Conservation (phyloP, 2,329 filamentous ascomycete genomes). For the Dactylonectria estremocensis region DNA sequence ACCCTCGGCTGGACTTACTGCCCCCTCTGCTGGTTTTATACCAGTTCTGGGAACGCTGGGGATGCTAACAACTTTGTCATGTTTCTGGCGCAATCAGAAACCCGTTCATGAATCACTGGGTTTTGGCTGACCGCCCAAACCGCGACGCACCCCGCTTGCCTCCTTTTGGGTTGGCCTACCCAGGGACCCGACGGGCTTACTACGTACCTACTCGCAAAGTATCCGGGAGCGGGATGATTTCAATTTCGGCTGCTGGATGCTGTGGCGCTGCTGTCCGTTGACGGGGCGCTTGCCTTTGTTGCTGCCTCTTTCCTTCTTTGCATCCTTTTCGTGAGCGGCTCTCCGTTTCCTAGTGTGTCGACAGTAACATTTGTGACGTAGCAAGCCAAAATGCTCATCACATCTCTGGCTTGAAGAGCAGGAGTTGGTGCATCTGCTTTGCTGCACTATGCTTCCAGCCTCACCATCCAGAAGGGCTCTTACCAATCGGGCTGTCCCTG, state of each 20-base stretch:
- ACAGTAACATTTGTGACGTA: not conserved
- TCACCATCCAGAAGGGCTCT: constrained; percentile 1
- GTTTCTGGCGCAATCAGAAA: constrained; percentile 8
- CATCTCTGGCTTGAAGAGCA: not conserved
- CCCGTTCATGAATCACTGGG: not conserved
- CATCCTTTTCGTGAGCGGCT: constrained; percentile 4
- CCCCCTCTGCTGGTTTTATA: not conserved
- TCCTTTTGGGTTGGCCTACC: constrained; percentile 6
- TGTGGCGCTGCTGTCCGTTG: constrained; percentile 37
- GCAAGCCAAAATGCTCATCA: not conserved
- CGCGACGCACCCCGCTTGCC: not conserved
- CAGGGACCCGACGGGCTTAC: not conserved
- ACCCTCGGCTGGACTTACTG: not conserved
- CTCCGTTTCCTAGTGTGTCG: not conserved
- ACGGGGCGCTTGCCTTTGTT: constrained; percentile 32
- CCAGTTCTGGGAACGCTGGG: not conserved
- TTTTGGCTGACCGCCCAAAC: not conserved
- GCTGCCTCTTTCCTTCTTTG: not conserved
- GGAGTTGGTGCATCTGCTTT: not conserved
- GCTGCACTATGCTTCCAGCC: not conserved
- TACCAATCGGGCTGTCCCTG: constrained; percentile 23
- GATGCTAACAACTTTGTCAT: constrained; percentile 3
- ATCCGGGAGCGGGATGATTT: constrained; percentile 21
- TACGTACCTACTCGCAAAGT: constrained; percentile 7
- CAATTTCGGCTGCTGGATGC: constrained; percentile 44